Conservation (phyloP, 495 filamentous ascomycete species). For the Hypoxylon fragiforme region DNA sequence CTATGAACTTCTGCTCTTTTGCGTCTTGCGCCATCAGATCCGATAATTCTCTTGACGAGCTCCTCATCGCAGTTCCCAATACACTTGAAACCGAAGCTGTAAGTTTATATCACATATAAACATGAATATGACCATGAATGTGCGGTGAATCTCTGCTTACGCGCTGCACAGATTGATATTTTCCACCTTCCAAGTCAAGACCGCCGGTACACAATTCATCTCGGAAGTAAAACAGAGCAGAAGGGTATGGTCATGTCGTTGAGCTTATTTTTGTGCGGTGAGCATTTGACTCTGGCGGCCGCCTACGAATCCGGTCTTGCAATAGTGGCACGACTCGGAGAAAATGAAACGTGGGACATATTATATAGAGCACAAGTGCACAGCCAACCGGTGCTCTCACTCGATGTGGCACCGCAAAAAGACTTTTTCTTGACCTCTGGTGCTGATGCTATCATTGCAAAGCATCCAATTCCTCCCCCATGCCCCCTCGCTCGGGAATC, state of each 20-base stretch:
- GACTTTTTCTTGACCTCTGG: conserved; percentile 78
- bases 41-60: conserved; percentile 33
- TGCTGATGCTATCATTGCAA: conserved; percentile 65
- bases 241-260: conserved; percentile 94
- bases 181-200: conserved; percentile 77
- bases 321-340: conserved; percentile 52
- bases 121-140: too few species aligned
- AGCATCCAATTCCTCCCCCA: conserved; percentile 54
- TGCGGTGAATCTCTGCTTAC: too few species aligned
- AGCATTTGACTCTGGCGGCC: conserved; percentile 58
- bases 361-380: conserved; percentile 71
- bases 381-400: conserved; percentile 81
- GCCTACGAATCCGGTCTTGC: conserved; percentile 88
- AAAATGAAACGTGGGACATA: conserved; percentile 56
- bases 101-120: too few species aligned
- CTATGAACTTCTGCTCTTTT: conserved; percentile 95
- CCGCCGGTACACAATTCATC: conserved; percentile 65
- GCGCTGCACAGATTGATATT: conserved; percentile 67
- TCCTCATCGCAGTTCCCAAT: conserved; percentile 76
- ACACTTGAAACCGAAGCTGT: conserved; percentile 74
- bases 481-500: conserved; percentile 5
- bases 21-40: conserved; percentile 55
- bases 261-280: conserved; percentile 56
- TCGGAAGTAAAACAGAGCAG: conserved; percentile 57
- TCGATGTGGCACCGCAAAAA: conserved; percentile 61